phyloP scores from a whole-genome alignment of 2,329 filamentous ascomycete genomes.

The Sporothrix phasma region DNA sequence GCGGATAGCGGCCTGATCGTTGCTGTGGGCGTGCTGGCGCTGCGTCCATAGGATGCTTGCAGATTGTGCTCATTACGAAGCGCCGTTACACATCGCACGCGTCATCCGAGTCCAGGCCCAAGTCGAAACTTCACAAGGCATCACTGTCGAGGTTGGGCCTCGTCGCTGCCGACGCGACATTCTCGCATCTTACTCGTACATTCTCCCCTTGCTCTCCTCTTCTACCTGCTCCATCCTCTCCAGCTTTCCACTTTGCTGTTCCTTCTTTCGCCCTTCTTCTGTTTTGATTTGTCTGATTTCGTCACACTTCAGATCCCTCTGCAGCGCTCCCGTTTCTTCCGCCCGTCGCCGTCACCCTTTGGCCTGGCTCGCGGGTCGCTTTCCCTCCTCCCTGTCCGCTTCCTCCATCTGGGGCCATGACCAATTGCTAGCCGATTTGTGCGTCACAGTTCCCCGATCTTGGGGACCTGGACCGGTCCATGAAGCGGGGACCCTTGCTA shows the following conservation, averaged over 20 bases:
- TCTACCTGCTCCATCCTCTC: neutral
- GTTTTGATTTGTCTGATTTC: neutral
- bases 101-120: neutral
- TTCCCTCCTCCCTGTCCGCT: neutral
- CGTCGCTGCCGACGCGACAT: neutral
- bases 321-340: neutral
- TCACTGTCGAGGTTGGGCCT: neutral
- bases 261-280: neutral
- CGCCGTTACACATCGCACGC: neutral
- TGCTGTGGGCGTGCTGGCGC: neutral
- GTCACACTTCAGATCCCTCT: neutral
- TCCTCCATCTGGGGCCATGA: neutral
- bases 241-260: no score
- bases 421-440: neutral
- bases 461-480: neutral
- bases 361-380: neutral
- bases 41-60: no score
- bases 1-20: constrained; percentile 5
- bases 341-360: neutral
- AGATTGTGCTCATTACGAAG: constrained; percentile 2
- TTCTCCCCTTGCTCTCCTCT: neutral
- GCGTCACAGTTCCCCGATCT: neutral
- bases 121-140: neutral
- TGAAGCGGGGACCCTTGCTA: constrained; percentile 1
- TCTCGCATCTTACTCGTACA: no score